Conservation (phyloP, 805 yeast species). For the Candida insectalens region DNA sequence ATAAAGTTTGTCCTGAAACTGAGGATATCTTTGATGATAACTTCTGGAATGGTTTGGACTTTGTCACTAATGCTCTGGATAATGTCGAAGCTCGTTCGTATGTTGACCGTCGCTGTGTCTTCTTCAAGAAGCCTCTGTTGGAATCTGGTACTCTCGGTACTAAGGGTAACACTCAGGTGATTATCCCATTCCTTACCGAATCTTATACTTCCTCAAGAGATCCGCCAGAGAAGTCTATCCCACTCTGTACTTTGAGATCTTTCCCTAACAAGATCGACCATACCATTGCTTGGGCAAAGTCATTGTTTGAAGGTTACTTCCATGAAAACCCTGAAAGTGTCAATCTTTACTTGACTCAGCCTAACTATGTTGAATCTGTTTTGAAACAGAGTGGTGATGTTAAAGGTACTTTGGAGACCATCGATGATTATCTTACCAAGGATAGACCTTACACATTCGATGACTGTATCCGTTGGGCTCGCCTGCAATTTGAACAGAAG, state of each 20-base stretch:
- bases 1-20: slow-evolving; percentile 91
- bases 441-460: slow-evolving; percentile 85
- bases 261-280: slow-evolving; percentile 98
- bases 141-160: slow-evolving; percentile 98
- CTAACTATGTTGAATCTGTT: slow-evolving; percentile 84
- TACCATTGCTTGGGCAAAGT: slow-evolving; percentile 98
- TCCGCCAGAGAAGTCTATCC: slow-evolving; percentile 97
- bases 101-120: slow-evolving; percentile 94
- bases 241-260: slow-evolving; percentile 92
- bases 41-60: slow-evolving; percentile 78
- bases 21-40: slow-evolving; percentile 76
- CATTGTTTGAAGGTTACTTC: slow-evolving; percentile 86
- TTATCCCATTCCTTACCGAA: slow-evolving; percentile 89
- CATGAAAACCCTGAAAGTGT: slow-evolving; percentile 89
- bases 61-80: slow-evolving; percentile 94
- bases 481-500: slow-evolving; percentile 77
- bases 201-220: slow-evolving; percentile 94
- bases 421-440: slow-evolving; percentile 55
- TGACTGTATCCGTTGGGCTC: slow-evolving; percentile 94
- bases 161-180: slow-evolving; percentile 96
- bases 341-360: slow-evolving; percentile 81
- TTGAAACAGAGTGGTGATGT: slow-evolving; percentile 90
- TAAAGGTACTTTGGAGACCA: slow-evolving; percentile 76
- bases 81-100: slow-evolving; percentile 97
- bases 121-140: slow-evolving; percentile 79